phyloP scores from a whole-genome alignment of 116 monocot species.

The Zostera marina region DNA sequence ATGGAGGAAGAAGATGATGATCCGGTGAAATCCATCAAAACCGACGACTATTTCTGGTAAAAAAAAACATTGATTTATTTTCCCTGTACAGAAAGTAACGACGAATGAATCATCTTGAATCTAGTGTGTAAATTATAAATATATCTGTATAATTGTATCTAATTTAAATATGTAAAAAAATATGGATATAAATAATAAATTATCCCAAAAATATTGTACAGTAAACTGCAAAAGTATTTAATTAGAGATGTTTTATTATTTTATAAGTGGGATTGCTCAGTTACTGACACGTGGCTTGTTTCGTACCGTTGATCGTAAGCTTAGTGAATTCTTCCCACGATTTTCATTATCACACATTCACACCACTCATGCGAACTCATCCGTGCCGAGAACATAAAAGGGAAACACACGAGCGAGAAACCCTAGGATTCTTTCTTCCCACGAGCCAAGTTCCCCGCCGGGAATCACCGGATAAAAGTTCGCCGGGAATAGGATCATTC shows the following conservation, averaged over 20 bases:
- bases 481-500: constrained; percentile 1
- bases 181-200: too few species aligned
- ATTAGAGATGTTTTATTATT: too few species aligned
- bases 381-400: constrained; percentile 45
- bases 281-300: neutral
- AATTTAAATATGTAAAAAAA: too few species aligned
- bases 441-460: constrained; percentile 11
- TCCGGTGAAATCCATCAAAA: constrained; percentile 31
- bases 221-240: too few species aligned
- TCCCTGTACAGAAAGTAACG: too few species aligned
- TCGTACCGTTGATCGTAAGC: neutral
- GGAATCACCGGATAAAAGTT: constrained; percentile 11
- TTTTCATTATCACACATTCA: too few species aligned
- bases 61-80: neutral
- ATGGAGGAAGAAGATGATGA: constrained; percentile 42
- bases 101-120: too few species aligned
- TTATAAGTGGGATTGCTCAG: neutral
- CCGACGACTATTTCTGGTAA: constrained; percentile 59
- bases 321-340: constrained; percentile 2
- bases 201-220: too few species aligned
- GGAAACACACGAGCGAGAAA: constrained; percentile 60
- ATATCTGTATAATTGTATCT: too few species aligned
- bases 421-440: constrained; percentile 31
- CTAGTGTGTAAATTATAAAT: too few species aligned
- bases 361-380: constrained; percentile 21